Percentiles rank a stretch among this genome's conserved stretches.
These are phyloP conservation scores for Silene conica DNA, from an alignment of 148 eudicot species.

Conservation along the genomic window DNA sequence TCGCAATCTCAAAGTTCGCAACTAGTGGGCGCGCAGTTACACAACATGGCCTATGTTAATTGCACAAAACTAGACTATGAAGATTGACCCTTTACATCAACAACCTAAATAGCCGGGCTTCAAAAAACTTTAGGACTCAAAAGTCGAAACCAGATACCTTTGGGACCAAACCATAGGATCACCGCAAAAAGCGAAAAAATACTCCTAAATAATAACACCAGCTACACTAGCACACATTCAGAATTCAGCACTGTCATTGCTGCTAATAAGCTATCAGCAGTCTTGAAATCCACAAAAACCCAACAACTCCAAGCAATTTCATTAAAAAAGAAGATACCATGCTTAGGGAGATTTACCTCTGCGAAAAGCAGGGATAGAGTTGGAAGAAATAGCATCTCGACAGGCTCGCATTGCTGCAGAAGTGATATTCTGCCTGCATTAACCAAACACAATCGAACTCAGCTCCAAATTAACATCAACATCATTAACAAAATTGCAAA, in stretches of 20 bases:
- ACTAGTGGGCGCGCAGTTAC: not conserved
- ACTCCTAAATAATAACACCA: not conserved
- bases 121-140: not conserved
- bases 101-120: not conserved
- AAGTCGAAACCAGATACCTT: not conserved
- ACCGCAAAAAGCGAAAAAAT: not conserved
- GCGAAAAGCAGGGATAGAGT: slow-evolving; percentile 93
- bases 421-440: slow-evolving; percentile 76
- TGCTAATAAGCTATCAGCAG: not conserved
- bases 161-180: not conserved
- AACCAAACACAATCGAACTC: not conserved
- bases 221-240: not conserved
- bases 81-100: too few relatives aligned
- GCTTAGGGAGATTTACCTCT: slow-evolving; percentile 43
- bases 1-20: not conserved
- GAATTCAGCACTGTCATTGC: not conserved
- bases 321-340: not conserved
- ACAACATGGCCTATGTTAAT: not conserved
- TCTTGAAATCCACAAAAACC: not conserved
- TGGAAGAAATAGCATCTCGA: slow-evolving; percentile 87
- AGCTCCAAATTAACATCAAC: not conserved
- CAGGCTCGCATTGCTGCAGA: slow-evolving; percentile 96
- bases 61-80: not conserved
- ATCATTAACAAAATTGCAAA: not conserved
- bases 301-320: not conserved